phyloP scores from a whole-genome alignment of 2,329 filamentous ascomycete genomes.

The Onygenales sp. region DNA sequence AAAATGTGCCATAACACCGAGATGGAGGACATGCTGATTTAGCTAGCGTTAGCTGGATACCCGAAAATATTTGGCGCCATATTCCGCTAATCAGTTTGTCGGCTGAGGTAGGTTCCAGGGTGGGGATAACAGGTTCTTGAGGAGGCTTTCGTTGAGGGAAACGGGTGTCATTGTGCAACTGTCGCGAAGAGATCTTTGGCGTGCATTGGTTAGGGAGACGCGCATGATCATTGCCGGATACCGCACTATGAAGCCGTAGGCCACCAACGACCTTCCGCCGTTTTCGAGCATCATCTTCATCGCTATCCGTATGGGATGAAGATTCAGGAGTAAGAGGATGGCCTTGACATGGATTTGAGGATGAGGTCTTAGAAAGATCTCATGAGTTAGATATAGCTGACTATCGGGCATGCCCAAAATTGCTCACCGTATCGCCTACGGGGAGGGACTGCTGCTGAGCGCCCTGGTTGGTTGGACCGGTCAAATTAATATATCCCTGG shows the following conservation, averaged over 20 bases:
- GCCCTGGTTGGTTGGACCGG: neutral
- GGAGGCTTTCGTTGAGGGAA: constrained; percentile 17
- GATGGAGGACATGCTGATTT: constrained; percentile 9
- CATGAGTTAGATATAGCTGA: too few relatives aligned
- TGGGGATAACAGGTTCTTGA: constrained; percentile 25
- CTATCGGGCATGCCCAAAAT: neutral
- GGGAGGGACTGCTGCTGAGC: neutral
- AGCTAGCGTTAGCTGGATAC: constrained; percentile 11
- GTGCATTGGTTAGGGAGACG: neutral
- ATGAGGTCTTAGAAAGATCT: too few relatives aligned
- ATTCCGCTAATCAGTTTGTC: constrained; percentile 42
- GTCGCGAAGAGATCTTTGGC: constrained; percentile 10
- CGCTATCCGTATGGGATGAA: constrained; percentile 3
- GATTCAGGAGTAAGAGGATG: neutral
- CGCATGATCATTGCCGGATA: neutral
- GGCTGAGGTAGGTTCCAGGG: constrained; percentile 37
- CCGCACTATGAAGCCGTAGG: constrained; percentile 16
- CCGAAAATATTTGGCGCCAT: constrained; percentile 39
- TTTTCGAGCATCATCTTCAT: constrained; percentile 8
- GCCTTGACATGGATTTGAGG: neutral
- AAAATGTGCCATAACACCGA: neutral
- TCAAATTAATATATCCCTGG: constrained; percentile 2
- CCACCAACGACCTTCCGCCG: constrained; percentile 25
- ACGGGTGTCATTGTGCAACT: constrained; percentile 17
- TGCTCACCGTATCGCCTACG: neutral